Evolutionary conservation across 768 basidiomycete genomes (phyloP), one percentile per base, ranked within the genome.

Genomic region (Pholiota molesta): DNA sequence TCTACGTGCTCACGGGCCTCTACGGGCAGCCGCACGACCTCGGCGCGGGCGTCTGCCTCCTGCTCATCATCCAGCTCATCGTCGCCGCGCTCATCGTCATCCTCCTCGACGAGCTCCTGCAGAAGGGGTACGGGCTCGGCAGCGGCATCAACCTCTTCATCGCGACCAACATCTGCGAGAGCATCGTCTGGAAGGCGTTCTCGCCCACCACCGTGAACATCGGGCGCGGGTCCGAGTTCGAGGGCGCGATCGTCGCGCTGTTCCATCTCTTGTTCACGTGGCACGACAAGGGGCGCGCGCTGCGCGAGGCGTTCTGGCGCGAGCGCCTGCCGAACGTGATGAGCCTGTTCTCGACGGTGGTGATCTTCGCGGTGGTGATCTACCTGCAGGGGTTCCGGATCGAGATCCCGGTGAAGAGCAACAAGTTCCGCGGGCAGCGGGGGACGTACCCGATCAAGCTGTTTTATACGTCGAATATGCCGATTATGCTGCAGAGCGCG

Each of bases 401-500:
- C 64, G 97, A 99, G 74, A 98, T 99, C 73, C 97, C 96, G 8
- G 94, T 99, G 74, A 99, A 99, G 86, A 91, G 89, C 79, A 95
- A 93, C 82, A 86, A 88, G 66, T 94, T 95, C 89, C 86, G 95
- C 61, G 97, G 97, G n/a, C 95, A 98, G 75, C 85, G 96, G 31
- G 96, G 94, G 44, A 86, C 87, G 14, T 99, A 98, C 81, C 97
- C 97, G 55, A 86, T 99, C 81, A 99, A 99, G 80, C 87, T 99
- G 39, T 99, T 99, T 81, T 99, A 99, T 79, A 99, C 97, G 16
- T 91, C 88, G 47, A 99, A 99, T 81, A 99, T 98, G 97, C 97
- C 97, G 60, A 99, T 99, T 82, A 99, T 99, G 97, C 86, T 99
- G 62, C 93, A 99, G 79, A 89, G 86, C 14, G 96, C 96, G 14